Evolutionary conservation across 179 eudicot species (phyloP).

Genomic region (Drosera spatulata): DNA sequence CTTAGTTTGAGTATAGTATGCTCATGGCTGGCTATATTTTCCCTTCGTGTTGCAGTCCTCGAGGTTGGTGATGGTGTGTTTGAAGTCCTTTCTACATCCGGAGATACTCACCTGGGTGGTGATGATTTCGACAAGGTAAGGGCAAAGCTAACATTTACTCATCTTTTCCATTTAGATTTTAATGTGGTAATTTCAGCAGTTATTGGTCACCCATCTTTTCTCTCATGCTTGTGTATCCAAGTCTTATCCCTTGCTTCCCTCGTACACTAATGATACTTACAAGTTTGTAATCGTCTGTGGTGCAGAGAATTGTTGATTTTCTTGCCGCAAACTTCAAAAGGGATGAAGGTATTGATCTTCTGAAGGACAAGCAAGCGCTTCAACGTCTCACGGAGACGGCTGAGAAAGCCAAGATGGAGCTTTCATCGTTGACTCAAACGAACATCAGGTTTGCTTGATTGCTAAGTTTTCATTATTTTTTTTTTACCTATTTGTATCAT

Average conservation of each 20-base stretch:
- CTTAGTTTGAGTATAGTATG: neutral
- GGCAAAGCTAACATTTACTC: neutral
- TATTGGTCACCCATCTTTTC: neutral
- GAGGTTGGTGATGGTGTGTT: slow-evolving; percentile 66
- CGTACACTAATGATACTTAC: neutral
- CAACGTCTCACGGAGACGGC: slow-evolving; percentile 54
- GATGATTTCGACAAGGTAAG: slow-evolving; percentile 57
- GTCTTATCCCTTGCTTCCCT: neutral
- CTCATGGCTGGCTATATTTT: neutral
- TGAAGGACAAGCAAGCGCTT: slow-evolving; percentile 47
- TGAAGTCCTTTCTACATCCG: slow-evolving; percentile 53
- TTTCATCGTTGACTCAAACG: slow-evolving; percentile 43
- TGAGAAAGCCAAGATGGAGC: slow-evolving; percentile 59
- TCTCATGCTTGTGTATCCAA: neutral
- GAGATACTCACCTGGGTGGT: slow-evolving; percentile 55
- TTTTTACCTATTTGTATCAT: neutral
- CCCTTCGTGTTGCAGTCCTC: slow-evolving; percentile 19
- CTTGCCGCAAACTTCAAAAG: slow-evolving; percentile 32
- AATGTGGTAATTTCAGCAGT: neutral
- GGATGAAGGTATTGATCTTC: slow-evolving; percentile 47
- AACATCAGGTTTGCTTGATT: slow-evolving; percentile 26
- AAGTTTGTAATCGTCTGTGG: neutral
- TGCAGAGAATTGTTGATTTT: slow-evolving; percentile 50
- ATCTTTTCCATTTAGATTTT: neutral
- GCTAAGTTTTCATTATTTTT: neutral